These are phyloP conservation scores for Dioscorea cayenensis DNA, from an alignment of 116 monocot species.

Conservation along the genomic window DNA sequence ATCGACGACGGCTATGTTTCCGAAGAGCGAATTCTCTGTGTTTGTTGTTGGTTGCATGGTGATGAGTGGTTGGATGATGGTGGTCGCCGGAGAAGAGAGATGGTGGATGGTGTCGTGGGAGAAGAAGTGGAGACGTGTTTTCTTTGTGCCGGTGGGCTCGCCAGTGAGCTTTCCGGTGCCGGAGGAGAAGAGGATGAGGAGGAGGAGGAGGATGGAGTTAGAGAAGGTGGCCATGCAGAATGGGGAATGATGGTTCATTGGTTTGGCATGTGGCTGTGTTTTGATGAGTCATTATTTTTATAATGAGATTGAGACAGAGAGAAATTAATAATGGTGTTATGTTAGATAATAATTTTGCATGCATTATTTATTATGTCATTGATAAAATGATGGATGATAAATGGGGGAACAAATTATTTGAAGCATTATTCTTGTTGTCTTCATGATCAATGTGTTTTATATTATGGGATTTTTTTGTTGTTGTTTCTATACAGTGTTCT, in stretches of 20 bases:
- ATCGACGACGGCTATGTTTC: neutral
- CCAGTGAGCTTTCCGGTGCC: neutral
- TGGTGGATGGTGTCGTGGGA: slow-evolving; percentile 1
- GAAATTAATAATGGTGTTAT: too few species aligned
- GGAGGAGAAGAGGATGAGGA: neutral
- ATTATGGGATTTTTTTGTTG: too few species aligned
- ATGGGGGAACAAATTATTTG: too few species aligned
- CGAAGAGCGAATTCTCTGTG: neutral
- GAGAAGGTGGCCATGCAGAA: neutral
- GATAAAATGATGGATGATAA: too few species aligned
- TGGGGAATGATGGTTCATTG: neutral
- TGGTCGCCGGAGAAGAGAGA: neutral
- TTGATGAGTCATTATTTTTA: too few species aligned
- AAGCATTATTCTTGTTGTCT: too few species aligned
- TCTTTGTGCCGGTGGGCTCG: neutral
- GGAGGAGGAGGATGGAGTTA: neutral
- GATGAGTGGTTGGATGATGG: neutral
- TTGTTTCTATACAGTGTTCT: too few species aligned
- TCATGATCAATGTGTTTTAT: too few species aligned
- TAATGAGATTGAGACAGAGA: too few species aligned
- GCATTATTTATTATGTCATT: too few species aligned
- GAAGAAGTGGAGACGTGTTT: slow-evolving; percentile 15
- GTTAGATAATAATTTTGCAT: too few species aligned
- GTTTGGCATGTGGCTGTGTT: neutral
- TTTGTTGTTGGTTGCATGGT: neutral